phyloP scores from a whole-genome alignment of 331 rosid species.

The Cydonia oblonga region DNA sequence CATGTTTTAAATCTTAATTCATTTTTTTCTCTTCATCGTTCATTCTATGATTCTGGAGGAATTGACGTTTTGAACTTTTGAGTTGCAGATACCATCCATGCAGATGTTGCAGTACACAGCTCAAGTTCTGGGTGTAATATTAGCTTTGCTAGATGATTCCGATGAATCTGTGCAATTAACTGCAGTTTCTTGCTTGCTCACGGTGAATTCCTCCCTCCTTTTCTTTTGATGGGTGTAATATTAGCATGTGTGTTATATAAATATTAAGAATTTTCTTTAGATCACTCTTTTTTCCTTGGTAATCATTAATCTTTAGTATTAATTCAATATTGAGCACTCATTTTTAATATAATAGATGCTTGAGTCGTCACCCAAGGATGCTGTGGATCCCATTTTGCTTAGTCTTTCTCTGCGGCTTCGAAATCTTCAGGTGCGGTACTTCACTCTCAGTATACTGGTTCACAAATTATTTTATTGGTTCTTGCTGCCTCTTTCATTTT shows the following conservation, averaged over 20 bases:
- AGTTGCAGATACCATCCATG: constrained; percentile 66
- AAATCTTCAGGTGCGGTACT: constrained; percentile 66
- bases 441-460: constrained; percentile 7
- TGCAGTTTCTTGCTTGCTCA: constrained; percentile 80
- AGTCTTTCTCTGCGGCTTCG: constrained; percentile 81
- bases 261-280: not conserved
- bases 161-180: constrained; percentile 90
- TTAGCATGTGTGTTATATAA: not conserved
- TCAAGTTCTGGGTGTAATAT: constrained; percentile 82
- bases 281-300: not conserved
- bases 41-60: not conserved
- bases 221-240: not conserved
- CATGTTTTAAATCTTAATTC: not conserved
- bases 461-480: not conserved
- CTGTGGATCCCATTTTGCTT: constrained; percentile 78
- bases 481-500: not conserved
- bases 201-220: constrained; percentile 32
- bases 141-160: constrained; percentile 84
- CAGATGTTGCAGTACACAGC: constrained; percentile 69
- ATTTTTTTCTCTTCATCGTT: not conserved
- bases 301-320: not conserved
- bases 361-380: constrained; percentile 71
- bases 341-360: constrained; percentile 50
- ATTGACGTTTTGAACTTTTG: constrained; percentile 16
- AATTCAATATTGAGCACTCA: constrained; percentile 9